Base-by-base conservation (phyloP, 2,329 filamentous ascomycete species). In the Magnaporthiopsis incrustans region DNA sequence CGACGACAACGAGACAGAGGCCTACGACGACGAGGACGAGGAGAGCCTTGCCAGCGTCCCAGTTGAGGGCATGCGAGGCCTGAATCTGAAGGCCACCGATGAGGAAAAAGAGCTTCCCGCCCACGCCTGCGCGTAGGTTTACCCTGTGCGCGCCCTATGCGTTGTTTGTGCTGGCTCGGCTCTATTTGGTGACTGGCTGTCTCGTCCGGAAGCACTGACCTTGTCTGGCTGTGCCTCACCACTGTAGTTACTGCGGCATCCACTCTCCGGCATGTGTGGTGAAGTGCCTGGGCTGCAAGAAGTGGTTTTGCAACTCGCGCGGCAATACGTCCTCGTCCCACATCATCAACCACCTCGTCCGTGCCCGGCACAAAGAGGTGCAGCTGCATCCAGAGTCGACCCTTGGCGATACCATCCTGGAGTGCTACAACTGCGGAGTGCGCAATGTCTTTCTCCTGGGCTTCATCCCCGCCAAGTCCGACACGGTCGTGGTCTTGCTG, bases 381-480 rank as follows among this genome's bases (percentile, higher is more conserved):
- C 94, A 97, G 76, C 86, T 99, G 64, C 95, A 99, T 75, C 94
- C 95, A 10, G 88, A 89, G 69, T 98, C 95, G 25, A 89, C 92
- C 10, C 87, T 99, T 14, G 95, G 95, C 68, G 96, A 99, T 74
- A 99, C 95, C 0, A 91, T 96, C 53, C 85, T 99, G 67, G 95
- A 99, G 80, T 99, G 95, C 79, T 99, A 99, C 81, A 98, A 97
- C 78, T 99, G 95, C 76, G 95, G 94, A 60, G 97, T 92, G n/a
- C 98, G 97, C 79, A 99, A 99, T 75, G 94, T 97, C 61, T 99
- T 99, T 71, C 82, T 98, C 50, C 88, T 99, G 33, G 95, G 95
- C 8, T 99, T 99, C 75, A 99, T 99, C 70, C 96, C 95, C 12
- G 95, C 95, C 64, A 99, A 99, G 75, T 98, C 95, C 14, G 96